A percentile compares a stretch with the other conserved stretches of the same genome.
These are phyloP conservation scores for Chytriomyces sp. DNA, from an alignment of 192 early-diverging fungal genomes.

Conservation along the genomic window DNA sequence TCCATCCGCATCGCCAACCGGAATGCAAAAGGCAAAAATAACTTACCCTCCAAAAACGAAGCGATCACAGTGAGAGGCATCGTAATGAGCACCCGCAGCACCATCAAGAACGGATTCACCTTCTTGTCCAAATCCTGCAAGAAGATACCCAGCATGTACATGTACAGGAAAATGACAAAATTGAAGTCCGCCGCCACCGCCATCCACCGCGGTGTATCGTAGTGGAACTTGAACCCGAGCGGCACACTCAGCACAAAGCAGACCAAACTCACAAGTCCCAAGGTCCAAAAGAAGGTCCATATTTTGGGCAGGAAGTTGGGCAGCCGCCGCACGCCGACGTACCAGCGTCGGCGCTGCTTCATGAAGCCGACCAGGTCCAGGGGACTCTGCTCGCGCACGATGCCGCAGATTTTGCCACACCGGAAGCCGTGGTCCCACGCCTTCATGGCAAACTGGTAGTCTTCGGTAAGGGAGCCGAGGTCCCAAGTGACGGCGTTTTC, in stretches of 20 bases:
- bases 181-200: slow-evolving; percentile 54
- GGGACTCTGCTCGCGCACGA: slow-evolving; percentile 60
- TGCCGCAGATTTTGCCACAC: slow-evolving; percentile 56
- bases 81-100: slow-evolving; percentile 46
- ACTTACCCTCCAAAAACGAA: slow-evolving; percentile 45
- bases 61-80: slow-evolving; percentile 49
- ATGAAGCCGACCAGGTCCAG: slow-evolving; percentile 53
- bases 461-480: slow-evolving; percentile 56
- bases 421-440: slow-evolving; percentile 55
- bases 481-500: slow-evolving; percentile 62
- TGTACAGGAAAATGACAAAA: slow-evolving; percentile 54
- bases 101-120: slow-evolving; percentile 42
- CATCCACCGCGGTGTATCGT: slow-evolving; percentile 56
- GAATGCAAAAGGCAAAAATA: slow-evolving; percentile 54
- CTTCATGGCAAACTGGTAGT: slow-evolving; percentile 56
- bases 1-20: not conserved
- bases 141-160: slow-evolving; percentile 57
- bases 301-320: slow-evolving; percentile 54
- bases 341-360: slow-evolving; percentile 60
- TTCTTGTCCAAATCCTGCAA: slow-evolving; percentile 57
- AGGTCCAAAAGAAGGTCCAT: slow-evolving; percentile 58
- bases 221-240: slow-evolving; percentile 39
- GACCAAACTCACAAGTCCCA: slow-evolving; percentile 48
- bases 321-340: slow-evolving; percentile 57
- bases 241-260: slow-evolving; percentile 44